phyloP scores from a whole-genome alignment of 768 basidiomycete genomes.

The Rhizopogon rudus region DNA sequence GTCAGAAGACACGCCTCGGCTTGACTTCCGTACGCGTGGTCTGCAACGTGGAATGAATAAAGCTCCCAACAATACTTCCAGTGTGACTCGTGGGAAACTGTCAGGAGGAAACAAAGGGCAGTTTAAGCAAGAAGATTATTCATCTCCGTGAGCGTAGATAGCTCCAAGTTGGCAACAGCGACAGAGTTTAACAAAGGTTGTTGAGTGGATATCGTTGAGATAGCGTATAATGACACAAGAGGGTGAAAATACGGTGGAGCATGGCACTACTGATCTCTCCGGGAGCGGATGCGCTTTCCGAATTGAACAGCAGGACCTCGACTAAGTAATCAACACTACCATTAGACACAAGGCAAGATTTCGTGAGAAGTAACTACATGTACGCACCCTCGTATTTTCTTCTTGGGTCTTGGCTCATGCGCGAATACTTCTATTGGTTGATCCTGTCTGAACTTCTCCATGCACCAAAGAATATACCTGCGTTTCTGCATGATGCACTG shows the following conservation, averaged over 20 bases:
- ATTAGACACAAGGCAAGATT: not conserved
- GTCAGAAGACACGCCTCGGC: not conserved
- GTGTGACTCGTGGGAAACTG: not conserved
- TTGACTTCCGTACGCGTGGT: not conserved
- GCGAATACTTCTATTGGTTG: constrained; percentile 54
- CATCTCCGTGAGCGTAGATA: not conserved
- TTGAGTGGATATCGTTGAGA: not conserved
- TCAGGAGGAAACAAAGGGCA: not conserved
- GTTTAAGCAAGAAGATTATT: not conserved
- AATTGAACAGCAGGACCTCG: constrained; percentile 74
- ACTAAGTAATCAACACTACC: constrained; percentile 28
- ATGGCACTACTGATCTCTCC: constrained; percentile 32
- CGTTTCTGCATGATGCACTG: not conserved
- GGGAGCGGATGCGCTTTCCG: constrained; percentile 71
- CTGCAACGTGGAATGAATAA: not conserved
- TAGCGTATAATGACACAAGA: not conserved
- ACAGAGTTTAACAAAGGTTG: not conserved
- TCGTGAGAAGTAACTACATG: not conserved
- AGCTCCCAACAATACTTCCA: not conserved
- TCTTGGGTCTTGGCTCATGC: constrained; percentile 62
- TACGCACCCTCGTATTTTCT: constrained; percentile 75
- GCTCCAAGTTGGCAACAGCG: not conserved
- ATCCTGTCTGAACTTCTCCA: constrained; percentile 71
- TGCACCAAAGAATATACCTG: constrained; percentile 83
- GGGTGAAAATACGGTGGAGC: not conserved